Base-by-base conservation (phyloP, 1,284 basidiomycete genomes). In the Entoloma clypeatum region DNA sequence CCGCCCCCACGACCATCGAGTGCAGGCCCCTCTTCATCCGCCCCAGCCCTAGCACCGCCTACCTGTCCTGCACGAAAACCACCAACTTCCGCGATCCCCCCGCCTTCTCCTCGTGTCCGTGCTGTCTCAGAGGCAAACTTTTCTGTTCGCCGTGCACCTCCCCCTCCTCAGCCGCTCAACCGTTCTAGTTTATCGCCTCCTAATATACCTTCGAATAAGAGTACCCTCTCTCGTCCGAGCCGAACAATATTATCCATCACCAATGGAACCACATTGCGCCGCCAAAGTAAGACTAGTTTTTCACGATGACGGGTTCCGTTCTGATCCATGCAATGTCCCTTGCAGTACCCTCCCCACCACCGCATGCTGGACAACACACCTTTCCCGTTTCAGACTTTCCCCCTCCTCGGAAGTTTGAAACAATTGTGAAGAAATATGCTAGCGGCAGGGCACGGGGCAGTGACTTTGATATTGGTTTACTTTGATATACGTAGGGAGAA, bases 321-420 rank as follows among this genome's bases (percentile, higher is more conserved):
- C 9, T 29, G 45, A 32, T 51, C 48, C 51, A 44, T 51, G 21
- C 48, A 37, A 38, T 33, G 28, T 39, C 42, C 37, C 36, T 30
- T 51, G 4, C 45, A 89, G 86, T 88, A 43, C 82, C 84, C 26
- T 78, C 83, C 4, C 87, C 86, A 23, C 85, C 86, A 17, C 77
- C 84, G 1, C 77, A 71, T 43, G 74, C 73, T 33, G 85, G 85
- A 11, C 57, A 69, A 18, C 81, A 87, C 54, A 78, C 70, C 14
- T 90, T 88, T 55, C 83, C 84, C 9, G 73, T 78, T 11, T 64
- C 68, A 14, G 83, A 80, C 36, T 88, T 90, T 58, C 87, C 86
- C 9, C 77, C 79, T 10, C 86, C 86, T n/a, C 75, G 85, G 31
- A 66, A 68, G 21, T 89, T 87, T 59, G 59, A 58, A 25, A 56